Conservation (phyloP, 768 basidiomycete genomes). For the Naganishia friedmannii region DNA sequence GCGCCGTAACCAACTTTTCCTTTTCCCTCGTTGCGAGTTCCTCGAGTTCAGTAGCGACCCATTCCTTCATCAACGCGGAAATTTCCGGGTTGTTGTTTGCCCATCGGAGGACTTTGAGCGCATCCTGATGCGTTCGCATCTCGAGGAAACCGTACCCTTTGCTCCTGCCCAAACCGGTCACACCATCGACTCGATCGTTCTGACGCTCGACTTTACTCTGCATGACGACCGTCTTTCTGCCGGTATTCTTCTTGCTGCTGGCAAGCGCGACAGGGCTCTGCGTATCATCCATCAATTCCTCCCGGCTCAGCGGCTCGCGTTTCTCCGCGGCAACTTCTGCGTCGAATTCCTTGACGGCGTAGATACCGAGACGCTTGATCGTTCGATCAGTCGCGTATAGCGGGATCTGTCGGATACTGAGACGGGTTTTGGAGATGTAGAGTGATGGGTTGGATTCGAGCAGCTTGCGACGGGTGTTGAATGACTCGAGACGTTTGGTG, state of each 20-base stretch:
- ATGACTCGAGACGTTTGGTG: conserved; percentile 78
- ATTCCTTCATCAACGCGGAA: conserved; percentile 64
- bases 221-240: conserved; percentile 61
- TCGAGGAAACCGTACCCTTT: conserved; percentile 97
- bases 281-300: conserved; percentile 64
- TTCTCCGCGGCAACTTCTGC: conserved; percentile 66
- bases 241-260: conserved; percentile 51
- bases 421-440: conserved; percentile 88
- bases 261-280: conserved; percentile 46
- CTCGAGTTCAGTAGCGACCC: conserved; percentile 77
- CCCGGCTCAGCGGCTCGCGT: conserved; percentile 64
- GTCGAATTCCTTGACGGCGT: conserved; percentile 76
- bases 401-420: conserved; percentile 90
- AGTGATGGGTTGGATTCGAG: conserved; percentile 88
- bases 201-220: conserved; percentile 92
- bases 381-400: conserved; percentile 83
- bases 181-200: conserved; percentile 77
- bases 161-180: conserved; percentile 80
- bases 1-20: conserved; percentile 42
- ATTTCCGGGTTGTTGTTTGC: conserved; percentile 82
- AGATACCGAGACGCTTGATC: conserved; percentile 79
- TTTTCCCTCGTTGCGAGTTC: conserved; percentile 50
- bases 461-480: conserved; percentile 75
- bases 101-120: conserved; percentile 85
- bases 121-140: conserved; percentile 80